Evolutionary conservation across 192 early-diverging fungal genomes (phyloP), one percentile per base, ranked within the genome.

Genomic region (Phycomyces nitens): DNA sequence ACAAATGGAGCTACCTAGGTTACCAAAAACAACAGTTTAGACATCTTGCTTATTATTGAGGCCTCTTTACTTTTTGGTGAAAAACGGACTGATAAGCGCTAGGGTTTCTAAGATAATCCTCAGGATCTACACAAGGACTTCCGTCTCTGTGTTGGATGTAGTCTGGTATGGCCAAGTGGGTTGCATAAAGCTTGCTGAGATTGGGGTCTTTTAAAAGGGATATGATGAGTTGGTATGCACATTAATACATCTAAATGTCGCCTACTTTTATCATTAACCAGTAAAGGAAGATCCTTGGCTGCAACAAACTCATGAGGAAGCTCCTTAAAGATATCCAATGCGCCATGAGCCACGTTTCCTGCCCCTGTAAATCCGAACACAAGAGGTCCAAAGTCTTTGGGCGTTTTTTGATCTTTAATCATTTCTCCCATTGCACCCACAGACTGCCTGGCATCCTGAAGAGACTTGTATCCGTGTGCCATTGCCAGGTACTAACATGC

Each of bases 261-360:
- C 80, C 78, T 82, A 82, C 81, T 82, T 56, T 82, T 81, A 69
- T 86, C 80, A 2, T 53, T 62, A 14, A 78, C 75, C 16, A 90
- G 75, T 40, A 71, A 69, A n/a, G 78, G 67, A 39, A 92, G 76
- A 68, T 91, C 84, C 39, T 84, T 80, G 22, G 84, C 80, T 16
- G 86, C 80, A 14, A 99, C 84, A 81, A 91, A 91, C 56, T 96
- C 92, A 69, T 95, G 92, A 0, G 97, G 95, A 50, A 99, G 77
- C 51, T 86, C 79, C 75, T 94, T 86, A 74, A 99, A 97, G 34
- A 99, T 86, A 12, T 92, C 86, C 69, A 92, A 81, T 0, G 94
- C 95, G 20, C 97, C 96, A 75, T 85, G 79, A 18, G 95, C 82
- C 23, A 99, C 97, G 60, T 97, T 91, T 8, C 97, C 97, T 24